phyloP scores from a whole-genome alignment of 2,329 filamentous ascomycete species.

The Metarhizium robertsii region DNA sequence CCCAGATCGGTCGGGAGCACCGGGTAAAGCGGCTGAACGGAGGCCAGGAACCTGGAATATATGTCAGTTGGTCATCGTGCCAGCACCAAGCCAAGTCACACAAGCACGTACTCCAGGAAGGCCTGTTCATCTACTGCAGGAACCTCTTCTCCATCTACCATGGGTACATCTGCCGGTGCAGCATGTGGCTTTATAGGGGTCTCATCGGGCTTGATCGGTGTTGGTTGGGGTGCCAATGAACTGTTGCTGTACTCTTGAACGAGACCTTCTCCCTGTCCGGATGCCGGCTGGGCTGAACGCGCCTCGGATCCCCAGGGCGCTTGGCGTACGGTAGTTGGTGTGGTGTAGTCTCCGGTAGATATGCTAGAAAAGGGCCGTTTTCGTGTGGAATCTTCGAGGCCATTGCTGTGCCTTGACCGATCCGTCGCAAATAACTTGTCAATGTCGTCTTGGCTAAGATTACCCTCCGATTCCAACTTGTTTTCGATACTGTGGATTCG shows the following conservation, averaged over 20 bases:
- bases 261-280: slow-evolving; percentile 24
- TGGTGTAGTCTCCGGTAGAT: slow-evolving; percentile 29
- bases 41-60: slow-evolving; percentile 45
- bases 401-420: slow-evolving; percentile 18
- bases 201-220: slow-evolving; percentile 27
- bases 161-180: slow-evolving; percentile 24
- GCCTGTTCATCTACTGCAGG: slow-evolving; percentile 29
- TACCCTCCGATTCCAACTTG: slow-evolving; percentile 51
- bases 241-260: slow-evolving; percentile 26
- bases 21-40: slow-evolving; percentile 59
- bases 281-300: slow-evolving; percentile 32
- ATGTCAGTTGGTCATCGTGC: neutral
- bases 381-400: slow-evolving; percentile 19
- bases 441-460: slow-evolving; percentile 34
- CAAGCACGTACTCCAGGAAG: slow-evolving; percentile 33
- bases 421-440: slow-evolving; percentile 30
- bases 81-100: neutral
- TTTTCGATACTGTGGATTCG: slow-evolving; percentile 75
- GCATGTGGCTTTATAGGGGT: slow-evolving; percentile 26
- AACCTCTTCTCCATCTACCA: slow-evolving; percentile 12
- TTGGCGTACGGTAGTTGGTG: slow-evolving; percentile 32
- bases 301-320: slow-evolving; percentile 39
- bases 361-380: slow-evolving; percentile 43
- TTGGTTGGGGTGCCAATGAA: slow-evolving; percentile 36
- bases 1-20: slow-evolving; percentile 50